A percentile compares a stretch with the other conserved stretches of the same genome.
Conservation (phyloP, 768 basidiomycete species). For the Leucocoprinus birnbaumii region DNA sequence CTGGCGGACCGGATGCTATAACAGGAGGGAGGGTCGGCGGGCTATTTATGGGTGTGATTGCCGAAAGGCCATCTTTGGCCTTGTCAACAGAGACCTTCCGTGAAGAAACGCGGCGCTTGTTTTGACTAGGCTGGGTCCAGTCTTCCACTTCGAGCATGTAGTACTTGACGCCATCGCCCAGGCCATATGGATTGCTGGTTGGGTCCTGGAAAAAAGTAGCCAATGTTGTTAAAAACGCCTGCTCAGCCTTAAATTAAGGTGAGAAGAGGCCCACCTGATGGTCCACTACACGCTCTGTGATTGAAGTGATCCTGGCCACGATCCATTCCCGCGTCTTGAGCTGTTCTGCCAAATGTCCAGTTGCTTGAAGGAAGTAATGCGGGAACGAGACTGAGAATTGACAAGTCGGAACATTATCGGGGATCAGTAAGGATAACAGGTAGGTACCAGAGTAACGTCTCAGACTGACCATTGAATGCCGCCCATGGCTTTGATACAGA, state of each 20-base stretch:
- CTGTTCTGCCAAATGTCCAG: slow-evolving; percentile 83
- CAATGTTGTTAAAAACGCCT: slow-evolving; percentile 27
- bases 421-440: slow-evolving; percentile 15
- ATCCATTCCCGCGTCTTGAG: slow-evolving; percentile 93
- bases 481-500: slow-evolving; percentile 95
- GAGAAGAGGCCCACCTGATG: slow-evolving; percentile 51
- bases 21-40: slow-evolving; percentile 44
- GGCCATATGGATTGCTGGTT: slow-evolving; percentile 82
- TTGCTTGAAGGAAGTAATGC: slow-evolving; percentile 93
- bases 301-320: slow-evolving; percentile 87
- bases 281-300: slow-evolving; percentile 83
- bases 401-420: slow-evolving; percentile 34
- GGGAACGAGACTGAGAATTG: slow-evolving; percentile 80
- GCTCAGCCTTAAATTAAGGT: slow-evolving; percentile 10
- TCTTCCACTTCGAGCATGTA: slow-evolving; percentile 94
- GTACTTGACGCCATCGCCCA: slow-evolving; percentile 87
- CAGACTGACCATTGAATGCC: slow-evolving; percentile 85
- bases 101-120: slow-evolving; percentile 54
- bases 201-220: slow-evolving; percentile 53
- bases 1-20: slow-evolving; percentile 53
- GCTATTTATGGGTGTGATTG: slow-evolving; percentile 16
- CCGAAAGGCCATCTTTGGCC: slow-evolving; percentile 31
- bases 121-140: slow-evolving; percentile 78
- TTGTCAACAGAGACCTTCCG: slow-evolving; percentile 48
- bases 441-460: background rate